Conservation (phyloP, 2,329 filamentous ascomycete genomes). For the Colletotrichum sp. region DNA sequence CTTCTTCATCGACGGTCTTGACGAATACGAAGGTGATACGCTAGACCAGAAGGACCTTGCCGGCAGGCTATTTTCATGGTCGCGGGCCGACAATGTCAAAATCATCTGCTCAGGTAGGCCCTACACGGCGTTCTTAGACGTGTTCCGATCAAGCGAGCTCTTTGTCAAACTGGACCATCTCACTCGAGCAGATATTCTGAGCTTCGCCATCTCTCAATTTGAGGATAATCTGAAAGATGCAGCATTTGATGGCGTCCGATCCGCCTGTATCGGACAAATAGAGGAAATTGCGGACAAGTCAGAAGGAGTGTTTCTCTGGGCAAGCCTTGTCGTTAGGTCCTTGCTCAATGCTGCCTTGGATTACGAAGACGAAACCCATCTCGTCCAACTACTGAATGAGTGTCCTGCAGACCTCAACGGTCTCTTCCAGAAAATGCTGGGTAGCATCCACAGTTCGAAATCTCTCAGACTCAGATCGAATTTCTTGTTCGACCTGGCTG, state of each 20-base stretch:
- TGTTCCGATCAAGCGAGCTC: accelerated
- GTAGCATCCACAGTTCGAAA: accelerated
- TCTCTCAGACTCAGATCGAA: not conserved
- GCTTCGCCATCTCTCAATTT: not conserved
- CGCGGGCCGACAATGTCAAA: not conserved
- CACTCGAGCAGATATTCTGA: not conserved
- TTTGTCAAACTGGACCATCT: not conserved
- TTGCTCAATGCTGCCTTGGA: not conserved
- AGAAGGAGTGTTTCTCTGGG: not conserved
- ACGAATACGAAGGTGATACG: not conserved
- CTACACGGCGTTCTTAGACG: not conserved
- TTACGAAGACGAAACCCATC: not conserved
- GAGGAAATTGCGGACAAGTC: accelerated
- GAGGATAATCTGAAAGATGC: not conserved
- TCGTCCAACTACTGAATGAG: not conserved
- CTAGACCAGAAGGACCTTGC: not conserved
- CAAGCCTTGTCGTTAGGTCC: not conserved
- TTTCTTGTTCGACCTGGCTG: not conserved
- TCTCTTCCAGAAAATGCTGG: accelerated
- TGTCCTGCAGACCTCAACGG: not conserved
- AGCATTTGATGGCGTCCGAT: not conserved
- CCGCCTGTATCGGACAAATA: accelerated
- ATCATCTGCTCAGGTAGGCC: not conserved
- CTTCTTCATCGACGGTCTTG: not conserved
- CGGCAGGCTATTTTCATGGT: not conserved